phyloP scores from a whole-genome alignment of 2,329 filamentous ascomycete species.

The Aspergillus phoenicis region DNA sequence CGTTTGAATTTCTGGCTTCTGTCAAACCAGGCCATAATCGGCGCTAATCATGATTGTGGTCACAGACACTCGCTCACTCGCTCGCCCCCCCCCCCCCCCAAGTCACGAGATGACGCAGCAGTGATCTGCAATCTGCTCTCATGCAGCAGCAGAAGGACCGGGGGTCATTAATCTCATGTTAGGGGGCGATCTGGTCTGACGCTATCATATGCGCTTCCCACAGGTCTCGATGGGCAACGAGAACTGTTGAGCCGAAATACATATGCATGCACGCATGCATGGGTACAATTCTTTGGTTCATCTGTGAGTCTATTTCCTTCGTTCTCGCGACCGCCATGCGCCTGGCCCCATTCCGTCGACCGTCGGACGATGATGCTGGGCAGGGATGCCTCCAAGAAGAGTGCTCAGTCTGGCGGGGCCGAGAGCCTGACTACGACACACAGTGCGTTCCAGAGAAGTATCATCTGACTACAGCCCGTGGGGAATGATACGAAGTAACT shows the following conservation, averaged over 20 bases:
- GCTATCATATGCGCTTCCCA: conserved; percentile 21
- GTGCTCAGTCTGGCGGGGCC: neutral
- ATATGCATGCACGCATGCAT: conserved; percentile 14
- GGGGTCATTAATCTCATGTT: conserved; percentile 17
- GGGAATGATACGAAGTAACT: neutral
- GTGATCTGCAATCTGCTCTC: conserved; percentile 17
- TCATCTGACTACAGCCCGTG: neutral
- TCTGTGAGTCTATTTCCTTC: conserved; percentile 6
- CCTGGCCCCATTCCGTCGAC: neutral
- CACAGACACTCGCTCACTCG: conserved; percentile 14
- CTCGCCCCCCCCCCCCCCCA: neutral
- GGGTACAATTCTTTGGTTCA: conserved; percentile 5
- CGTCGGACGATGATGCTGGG: neutral
- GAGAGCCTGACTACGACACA: neutral
- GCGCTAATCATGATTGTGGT: conserved; percentile 20
- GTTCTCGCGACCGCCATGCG: neutral
- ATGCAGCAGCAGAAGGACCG: conserved; percentile 19
- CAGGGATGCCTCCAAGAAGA: neutral
- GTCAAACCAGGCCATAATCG: conserved; percentile 12
- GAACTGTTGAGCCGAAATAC: conserved; percentile 17
- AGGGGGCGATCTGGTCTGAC: conserved; percentile 20
- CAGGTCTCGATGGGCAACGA: conserved; percentile 14
- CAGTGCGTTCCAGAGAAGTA: conserved; percentile 1
- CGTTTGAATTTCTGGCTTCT: conserved; percentile 18
- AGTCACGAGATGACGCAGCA: conserved; percentile 27